Evolutionary conservation across 176 grass and related monocot genomes (phyloP), one percentile per base, ranked within the genome.

Genomic region (Pontederia paniculata): DNA sequence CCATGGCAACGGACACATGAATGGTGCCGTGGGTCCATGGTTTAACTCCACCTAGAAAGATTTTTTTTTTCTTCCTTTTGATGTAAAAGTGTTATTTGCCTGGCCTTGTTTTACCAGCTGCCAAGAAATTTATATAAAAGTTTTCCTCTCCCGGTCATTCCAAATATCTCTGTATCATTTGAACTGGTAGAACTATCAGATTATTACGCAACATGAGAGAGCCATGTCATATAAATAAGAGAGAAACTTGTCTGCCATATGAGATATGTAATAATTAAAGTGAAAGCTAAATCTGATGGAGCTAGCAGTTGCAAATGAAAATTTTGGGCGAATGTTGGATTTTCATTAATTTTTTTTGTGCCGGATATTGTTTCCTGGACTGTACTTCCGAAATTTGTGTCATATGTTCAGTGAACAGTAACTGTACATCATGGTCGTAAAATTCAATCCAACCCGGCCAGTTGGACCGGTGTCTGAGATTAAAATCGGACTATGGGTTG

Each of bases 1-100:
- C 48, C 74, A 77, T 51, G 93, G 83, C 51, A 88, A 88, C 45
- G 86, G 70, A 17, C 93, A 84, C 69, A 73, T 65, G 57, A 88
- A 74, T 41, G 70, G 60, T 13, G 28, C 20, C 3, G 19, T 64
- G 17, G 61, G 57, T 37, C 65, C 61, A 57, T 97, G 86, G 91
- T 89, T 81, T 56, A 80, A 72, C 62, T 83, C 66, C 18, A 79
- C 69, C 68, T 87, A 77, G 71, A 67, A 57, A 59, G 57, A 62
- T n/a, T 58, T 42, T 78, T 55, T 69, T 49, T 78, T 61, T 69
- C 62, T 65, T 69, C 55, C 63, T 46, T 69, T 69, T 53, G 21
- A 65, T 73, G 63, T 58, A 52, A 81, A 8, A 61, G 56, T 51
- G 37, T 52, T 51, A 67, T 81, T 75, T 56, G 73, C 69, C 69